Evolutionary conservation across 768 basidiomycete genomes (phyloP), one percentile per base, ranked within the genome.

Genomic region (Nidularia sp.): DNA sequence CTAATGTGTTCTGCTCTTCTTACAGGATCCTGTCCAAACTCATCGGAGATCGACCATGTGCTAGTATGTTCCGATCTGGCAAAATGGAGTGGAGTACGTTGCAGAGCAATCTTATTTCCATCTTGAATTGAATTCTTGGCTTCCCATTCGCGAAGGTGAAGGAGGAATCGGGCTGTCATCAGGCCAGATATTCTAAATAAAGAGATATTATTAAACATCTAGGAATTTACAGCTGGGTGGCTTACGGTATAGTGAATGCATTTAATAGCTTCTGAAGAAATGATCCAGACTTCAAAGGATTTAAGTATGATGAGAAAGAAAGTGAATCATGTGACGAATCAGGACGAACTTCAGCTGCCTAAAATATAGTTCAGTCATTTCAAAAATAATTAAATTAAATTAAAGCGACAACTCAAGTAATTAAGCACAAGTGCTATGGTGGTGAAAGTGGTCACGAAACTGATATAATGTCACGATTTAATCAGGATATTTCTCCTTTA

Each of bases 81-180:
- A 39, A 9, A 9, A 9, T 39, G 36, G 1, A 39, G 9, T 15
- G 36, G 36, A 9, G 36, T 15, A 15, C 9, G 15, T 15, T 9
- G 9, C 36, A 2, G 36, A 9, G 9, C 9, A 39, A 39, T 9
- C 15, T 9, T 1, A 9, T 39, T 9, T 9, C 36, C 36, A 15
- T 1, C 36, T 39, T 39, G 9, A 18, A 18, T 18, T 18, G 18
- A 18, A 18, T 39, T 39, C 36, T 47, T 33, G 29, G 44, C 50
- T n/a, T 56, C 56, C 54, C 58, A 62, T 42, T 43, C 48, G 29
- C 60, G 54, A 2, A 61, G 50, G 48, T 61, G 54, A 12, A 62
- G 55, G 6, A 62, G 53, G 41, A 62, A 62, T 5, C 60, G 62
- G 6, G 61, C 61, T 3, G 61, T 62, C 22, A 62, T 53, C 8